These are phyloP conservation scores for Phyllosticta citribraziliensis DNA, from an alignment of 2,329 filamentous ascomycete genomes.

Conservation along the genomic window DNA sequence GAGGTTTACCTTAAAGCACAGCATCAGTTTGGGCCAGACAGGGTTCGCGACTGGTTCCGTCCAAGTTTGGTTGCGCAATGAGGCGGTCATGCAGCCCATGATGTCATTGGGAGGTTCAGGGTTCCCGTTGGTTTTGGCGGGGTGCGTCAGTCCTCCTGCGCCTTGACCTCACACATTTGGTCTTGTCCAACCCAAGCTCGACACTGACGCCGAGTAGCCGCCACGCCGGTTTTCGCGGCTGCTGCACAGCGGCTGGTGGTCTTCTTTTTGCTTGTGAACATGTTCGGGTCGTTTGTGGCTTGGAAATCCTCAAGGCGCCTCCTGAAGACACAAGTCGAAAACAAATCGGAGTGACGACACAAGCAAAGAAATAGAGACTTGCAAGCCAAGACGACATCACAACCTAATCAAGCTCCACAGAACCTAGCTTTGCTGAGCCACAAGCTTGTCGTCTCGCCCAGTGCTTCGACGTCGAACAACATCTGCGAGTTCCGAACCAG, in stretches of 20 bases:
- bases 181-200: background rate
- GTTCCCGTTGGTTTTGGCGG: background rate
- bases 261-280: no score
- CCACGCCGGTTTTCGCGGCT: background rate
- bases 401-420: no score
- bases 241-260: background rate
- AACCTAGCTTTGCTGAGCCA: no score
- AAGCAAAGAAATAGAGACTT: no score
- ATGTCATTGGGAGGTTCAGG: slow-evolving; percentile 4
- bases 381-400: no score
- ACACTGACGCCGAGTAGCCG: background rate
- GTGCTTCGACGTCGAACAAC: no score
- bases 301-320: no score
- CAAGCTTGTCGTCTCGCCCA: no score
- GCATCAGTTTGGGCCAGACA: background rate
- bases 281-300: no score
- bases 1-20: background rate
- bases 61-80: background rate
- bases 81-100: slow-evolving; percentile 1
- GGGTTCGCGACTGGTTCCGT: background rate
- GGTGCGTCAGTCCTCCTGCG: background rate
- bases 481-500: no score
- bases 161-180: background rate
- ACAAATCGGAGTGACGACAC: no score
- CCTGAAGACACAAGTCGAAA: no score